Evolutionary conservation across 2,329 filamentous ascomycete genomes (phyloP).

Genomic region (Akanthomyces muscarius): DNA sequence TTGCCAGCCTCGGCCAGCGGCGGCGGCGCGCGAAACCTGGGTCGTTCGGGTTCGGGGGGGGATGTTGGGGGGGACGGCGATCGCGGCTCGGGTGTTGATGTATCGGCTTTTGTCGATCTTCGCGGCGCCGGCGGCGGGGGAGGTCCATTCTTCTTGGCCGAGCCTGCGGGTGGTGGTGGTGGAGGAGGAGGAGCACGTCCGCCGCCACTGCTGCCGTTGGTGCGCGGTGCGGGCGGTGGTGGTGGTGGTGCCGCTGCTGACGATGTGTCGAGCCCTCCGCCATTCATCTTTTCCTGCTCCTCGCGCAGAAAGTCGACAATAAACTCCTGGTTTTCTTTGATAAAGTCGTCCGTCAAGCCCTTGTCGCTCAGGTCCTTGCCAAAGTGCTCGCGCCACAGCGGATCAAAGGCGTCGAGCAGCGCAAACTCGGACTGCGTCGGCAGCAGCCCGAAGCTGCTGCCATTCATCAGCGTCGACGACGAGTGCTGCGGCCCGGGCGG

Average conservation of each 20-base stretch:
- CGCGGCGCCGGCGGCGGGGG: constrained; percentile 58
- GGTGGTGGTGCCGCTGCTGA: constrained; percentile 25
- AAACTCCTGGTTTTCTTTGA: constrained; percentile 64
- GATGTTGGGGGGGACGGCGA: constrained; percentile 53
- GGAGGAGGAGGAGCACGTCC: constrained; percentile 35
- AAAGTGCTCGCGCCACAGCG: constrained; percentile 61
- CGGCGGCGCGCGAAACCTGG: constrained; percentile 78
- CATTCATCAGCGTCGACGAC: constrained; percentile 46
- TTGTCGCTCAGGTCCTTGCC: constrained; percentile 60
- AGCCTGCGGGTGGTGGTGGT: constrained; percentile 21
- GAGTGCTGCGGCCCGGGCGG: constrained; percentile 36
- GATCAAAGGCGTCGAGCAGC: constrained; percentile 60
- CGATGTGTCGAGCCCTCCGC: constrained; percentile 8
- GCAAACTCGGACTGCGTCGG: constrained; percentile 50
- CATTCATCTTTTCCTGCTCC: constrained; percentile 43
- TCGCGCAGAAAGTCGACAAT: constrained; percentile 62
- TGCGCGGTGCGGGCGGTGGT: constrained; percentile 26
- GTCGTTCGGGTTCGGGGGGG: constrained; percentile 35
- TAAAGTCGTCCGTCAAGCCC: constrained; percentile 62
- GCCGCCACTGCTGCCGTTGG: constrained; percentile 27
- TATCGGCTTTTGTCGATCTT: constrained; percentile 51
- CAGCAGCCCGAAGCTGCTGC: constrained; percentile 31
- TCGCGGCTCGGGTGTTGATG: constrained; percentile 64
- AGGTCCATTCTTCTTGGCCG: constrained; percentile 36
- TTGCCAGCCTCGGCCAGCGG: constrained; percentile 87